These are phyloP conservation scores for Phlebiopsis flavidoalba DNA, from an alignment of 768 basidiomycete genomes.

Conservation along the genomic window DNA sequence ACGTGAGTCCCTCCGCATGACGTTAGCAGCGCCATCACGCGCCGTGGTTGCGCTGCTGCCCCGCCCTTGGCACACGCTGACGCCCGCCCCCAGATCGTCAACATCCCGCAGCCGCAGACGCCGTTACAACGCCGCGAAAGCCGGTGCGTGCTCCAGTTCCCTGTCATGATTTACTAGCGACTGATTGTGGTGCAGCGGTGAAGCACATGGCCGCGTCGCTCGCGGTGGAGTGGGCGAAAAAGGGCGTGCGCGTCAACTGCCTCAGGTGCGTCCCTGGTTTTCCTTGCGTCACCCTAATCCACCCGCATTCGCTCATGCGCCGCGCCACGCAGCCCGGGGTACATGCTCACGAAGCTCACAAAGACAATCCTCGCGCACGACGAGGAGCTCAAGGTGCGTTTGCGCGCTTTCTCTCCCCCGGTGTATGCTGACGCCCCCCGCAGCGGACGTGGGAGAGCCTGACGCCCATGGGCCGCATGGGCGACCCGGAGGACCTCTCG, in stretches of 20 bases:
- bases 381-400: constrained; percentile 63
- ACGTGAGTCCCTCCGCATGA: constrained; percentile 43
- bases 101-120: constrained; percentile 89
- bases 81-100: constrained; percentile 57
- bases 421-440: constrained; percentile 10
- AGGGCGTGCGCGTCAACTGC: constrained; percentile 81
- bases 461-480: constrained; percentile 88
- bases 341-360: constrained; percentile 91
- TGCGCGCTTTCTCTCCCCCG: background rate
- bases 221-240: constrained; percentile 94
- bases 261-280: constrained; percentile 49
- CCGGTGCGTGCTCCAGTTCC: constrained; percentile 42
- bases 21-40: background rate
- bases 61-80: constrained; percentile 1
- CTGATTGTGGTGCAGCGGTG: constrained; percentile 50
- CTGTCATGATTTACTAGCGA: background rate
- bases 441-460: constrained; percentile 80
- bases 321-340: constrained; percentile 66
- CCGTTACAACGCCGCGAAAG: constrained; percentile 97
- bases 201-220: constrained; percentile 91
- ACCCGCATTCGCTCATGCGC: background rate
- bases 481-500: constrained; percentile 88
- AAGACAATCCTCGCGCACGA: constrained; percentile 75
- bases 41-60: background rate
- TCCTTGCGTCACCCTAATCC: background rate